These are phyloP conservation scores for Phytophthora europaea DNA, from an alignment of 352 stramenopile species.

Conservation along the genomic window DNA sequence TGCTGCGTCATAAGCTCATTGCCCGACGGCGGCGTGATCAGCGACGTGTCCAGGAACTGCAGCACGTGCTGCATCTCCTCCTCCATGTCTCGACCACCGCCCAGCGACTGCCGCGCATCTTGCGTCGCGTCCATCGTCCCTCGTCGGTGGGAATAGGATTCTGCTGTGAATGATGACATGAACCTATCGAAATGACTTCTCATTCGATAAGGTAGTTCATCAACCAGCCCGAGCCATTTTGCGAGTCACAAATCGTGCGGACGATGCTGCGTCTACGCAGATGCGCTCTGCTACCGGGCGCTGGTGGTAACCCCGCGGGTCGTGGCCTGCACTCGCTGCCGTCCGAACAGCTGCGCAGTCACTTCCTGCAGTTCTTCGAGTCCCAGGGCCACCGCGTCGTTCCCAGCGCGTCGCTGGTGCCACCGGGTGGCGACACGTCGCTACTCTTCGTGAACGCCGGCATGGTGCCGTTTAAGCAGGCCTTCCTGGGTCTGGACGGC, in stretches of 20 bases:
- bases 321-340: slow-evolving; percentile 56
- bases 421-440: slow-evolving; percentile 91
- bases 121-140: slow-evolving; percentile 21
- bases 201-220: not conserved
- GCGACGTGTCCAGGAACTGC: slow-evolving; percentile 69
- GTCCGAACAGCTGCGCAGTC: slow-evolving; percentile 52
- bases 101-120: slow-evolving; percentile 25
- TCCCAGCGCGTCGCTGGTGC: slow-evolving; percentile 74
- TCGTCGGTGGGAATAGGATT: slow-evolving; percentile 15
- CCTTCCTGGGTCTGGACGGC: slow-evolving; percentile 74
- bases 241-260: slow-evolving; percentile 28
- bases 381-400: slow-evolving; percentile 66
- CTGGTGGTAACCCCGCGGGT: not conserved
- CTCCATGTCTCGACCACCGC: slow-evolving; percentile 38
- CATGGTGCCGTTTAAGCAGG: slow-evolving; percentile 97
- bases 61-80: slow-evolving; percentile 74
- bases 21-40: slow-evolving; percentile 52
- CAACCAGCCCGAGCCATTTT: not conserved
- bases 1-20: slow-evolving; percentile 34
- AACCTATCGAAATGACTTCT: slow-evolving; percentile 5
- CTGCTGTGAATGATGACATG: slow-evolving; percentile 10
- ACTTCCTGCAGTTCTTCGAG: slow-evolving; percentile 82
- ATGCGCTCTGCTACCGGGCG: slow-evolving; percentile 4
- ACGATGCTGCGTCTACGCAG: slow-evolving; percentile 33
- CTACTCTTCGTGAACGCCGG: slow-evolving; percentile 98